Base-by-base conservation (phyloP, 2,329 filamentous ascomycete genomes). In the Penicillium sp. region DNA sequence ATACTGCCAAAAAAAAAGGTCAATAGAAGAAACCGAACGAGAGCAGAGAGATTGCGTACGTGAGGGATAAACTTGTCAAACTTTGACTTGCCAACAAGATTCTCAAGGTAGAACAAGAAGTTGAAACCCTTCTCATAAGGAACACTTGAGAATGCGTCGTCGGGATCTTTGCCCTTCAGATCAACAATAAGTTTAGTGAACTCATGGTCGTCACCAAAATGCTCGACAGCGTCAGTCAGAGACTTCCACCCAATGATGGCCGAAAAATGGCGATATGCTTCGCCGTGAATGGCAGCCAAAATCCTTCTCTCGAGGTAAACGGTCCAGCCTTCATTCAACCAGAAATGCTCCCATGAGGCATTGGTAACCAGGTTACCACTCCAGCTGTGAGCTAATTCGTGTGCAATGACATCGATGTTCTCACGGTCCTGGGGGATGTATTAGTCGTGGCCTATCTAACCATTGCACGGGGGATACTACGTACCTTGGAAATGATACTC, bases 71-170 rank as follows among this genome's bases (percentile, higher is more conserved):
- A 99, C 67, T 87, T 89, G 81, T 97, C 91, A 79, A 94, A 99
- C 72, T 89, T 89, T n/a, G 88, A 82, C 60, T 90, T 89, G 36
- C 91, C 90, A 4, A 97, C 83, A 1, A 96, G 80, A 47, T 88
- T 89, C 69, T 99, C 94, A 15, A 99, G 86, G 68, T 93, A 88
- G 75, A 92, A 97, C 45, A 99, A 82, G 75, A 97, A 96, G 70
- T 90, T 90, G 77, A 96, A 97, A 4, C 93, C 93, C 77, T 99
- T 97, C 73, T 97, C 93, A 69, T 99, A 99, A 0, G 94, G 92
- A 35, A 97, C 82, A 27, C 86, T 89, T 65, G 90, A 96, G 78
- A 97, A 99, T 1, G 93, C 90, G 74, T 99, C 94, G 73, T 97
- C 94, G 0, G 94, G 94, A 68, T 97, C 93, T 65, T 94, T 88